Evolutionary conservation across 2,329 filamentous ascomycete genomes (phyloP).

Genomic region (Fusarium sp.): DNA sequence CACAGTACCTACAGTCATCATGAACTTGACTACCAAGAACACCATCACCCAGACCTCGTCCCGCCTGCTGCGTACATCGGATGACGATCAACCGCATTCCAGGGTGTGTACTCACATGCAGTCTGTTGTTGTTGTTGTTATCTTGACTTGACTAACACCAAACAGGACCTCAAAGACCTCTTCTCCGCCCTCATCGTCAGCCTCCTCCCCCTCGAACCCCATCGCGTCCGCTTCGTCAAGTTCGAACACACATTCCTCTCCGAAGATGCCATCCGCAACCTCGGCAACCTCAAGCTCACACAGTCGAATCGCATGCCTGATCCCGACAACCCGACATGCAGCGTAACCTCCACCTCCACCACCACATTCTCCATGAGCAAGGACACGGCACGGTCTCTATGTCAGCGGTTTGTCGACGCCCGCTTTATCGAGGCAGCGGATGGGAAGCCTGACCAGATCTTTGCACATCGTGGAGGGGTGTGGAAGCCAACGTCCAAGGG

Average conservation of each 20-base stretch:
- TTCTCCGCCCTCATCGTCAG: slow-evolving; percentile 97
- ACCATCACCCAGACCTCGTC: slow-evolving; percentile 80
- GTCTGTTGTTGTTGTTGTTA: no score
- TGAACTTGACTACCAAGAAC: slow-evolving; percentile 18
- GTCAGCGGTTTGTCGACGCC: slow-evolving; percentile 92
- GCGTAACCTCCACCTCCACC: slow-evolving; percentile 96
- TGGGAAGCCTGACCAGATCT: slow-evolving; percentile 81
- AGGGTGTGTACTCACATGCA: slow-evolving; percentile 70
- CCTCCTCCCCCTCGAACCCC: slow-evolving; percentile 81
- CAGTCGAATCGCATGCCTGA: slow-evolving; percentile 99
- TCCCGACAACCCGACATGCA: slow-evolving; percentile 91
- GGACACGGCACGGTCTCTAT: slow-evolving; percentile 96
- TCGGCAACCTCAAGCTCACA: slow-evolving; percentile 96
- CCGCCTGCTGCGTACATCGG: slow-evolving; percentile 88
- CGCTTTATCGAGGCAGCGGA: slow-evolving; percentile 94
- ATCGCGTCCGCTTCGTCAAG: slow-evolving; percentile 89
- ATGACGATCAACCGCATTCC: slow-evolving; percentile 94
- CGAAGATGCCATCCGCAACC: slow-evolving; percentile 97
- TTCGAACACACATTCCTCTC: slow-evolving; percentile 94
- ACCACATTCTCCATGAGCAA: slow-evolving; percentile 99
- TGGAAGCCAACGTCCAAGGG: slow-evolving; percentile 98
- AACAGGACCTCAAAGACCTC: slow-evolving; percentile 93
- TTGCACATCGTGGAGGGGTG: slow-evolving; percentile 85
- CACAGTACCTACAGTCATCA: slow-evolving; percentile 14
- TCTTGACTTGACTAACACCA: neutral